Evolutionary conservation across 208 protist genomes (phyloP), one percentile per base, ranked within the genome.

Genomic region (Acanthamoeba castellanii): DNA sequence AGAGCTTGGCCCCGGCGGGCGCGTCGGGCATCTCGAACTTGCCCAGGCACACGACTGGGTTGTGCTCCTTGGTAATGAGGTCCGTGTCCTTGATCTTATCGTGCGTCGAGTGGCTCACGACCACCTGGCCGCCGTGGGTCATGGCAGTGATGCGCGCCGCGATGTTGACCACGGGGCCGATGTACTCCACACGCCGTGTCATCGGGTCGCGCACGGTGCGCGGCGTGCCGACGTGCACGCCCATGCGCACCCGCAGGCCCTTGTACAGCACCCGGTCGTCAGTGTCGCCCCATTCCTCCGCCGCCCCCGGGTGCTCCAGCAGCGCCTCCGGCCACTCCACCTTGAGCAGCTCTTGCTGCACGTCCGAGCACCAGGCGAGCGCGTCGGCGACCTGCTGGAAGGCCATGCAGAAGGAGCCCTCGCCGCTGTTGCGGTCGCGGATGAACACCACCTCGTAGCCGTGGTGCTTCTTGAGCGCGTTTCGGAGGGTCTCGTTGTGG

Each of bases 351-450:
- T 32, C 55, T 7, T 87, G 50, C 92, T 94, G 92, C 32, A 94
- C 92, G 0, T 66, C 92, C 32, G 16, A 3, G 76, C 92, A 94
- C 68, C 68, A 94, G 45, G 27, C 30, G 1, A 88, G 20, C 32
- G 92, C 92, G 27, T 84, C 74, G 14, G 1, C 34, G 20, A 74
- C 42, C 5, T 88, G 32, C 57, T 94, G 92, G 92, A 94, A 94
- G 45, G 74, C 92, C 92, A 94, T 74, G 74, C 68, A 89, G 74
- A 94, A 94, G 8, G 92, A 94, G 32, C 90, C 90, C 72, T 94
- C 90, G 1, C 90, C 90, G 30, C 90, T 82, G 90, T 76, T 94
- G 3, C 68, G 9, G 45, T 94, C 90, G 11, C 70, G 3, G 20
- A 94, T 22, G 45, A 94, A 82, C 76, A 55, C 52, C 72, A 88